Evolutionary conservation across 306 rosid species (phyloP).

Genomic region (Malus sieversii): DNA sequence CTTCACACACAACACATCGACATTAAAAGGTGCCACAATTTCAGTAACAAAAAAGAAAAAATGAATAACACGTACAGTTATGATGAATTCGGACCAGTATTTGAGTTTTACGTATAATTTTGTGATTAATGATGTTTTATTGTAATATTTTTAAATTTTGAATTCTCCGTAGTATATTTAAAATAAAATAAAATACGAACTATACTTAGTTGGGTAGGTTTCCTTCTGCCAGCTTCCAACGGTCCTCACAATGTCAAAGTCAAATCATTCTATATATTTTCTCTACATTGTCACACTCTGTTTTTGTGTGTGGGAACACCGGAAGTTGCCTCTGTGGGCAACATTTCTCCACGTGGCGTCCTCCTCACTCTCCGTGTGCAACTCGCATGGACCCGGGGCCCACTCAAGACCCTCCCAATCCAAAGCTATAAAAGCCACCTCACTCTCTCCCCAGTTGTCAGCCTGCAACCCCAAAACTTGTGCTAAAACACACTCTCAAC

Average conservation of each 20-base stretch:
- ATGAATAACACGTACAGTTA: no score
- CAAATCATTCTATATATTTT: neutral
- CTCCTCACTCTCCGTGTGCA: neutral
- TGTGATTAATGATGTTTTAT: no score
- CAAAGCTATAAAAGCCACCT: neutral
- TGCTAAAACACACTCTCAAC: neutral
- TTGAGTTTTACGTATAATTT: fast-evolving
- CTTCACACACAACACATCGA: no score
- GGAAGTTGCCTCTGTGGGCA: neutral
- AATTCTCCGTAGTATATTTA: no score
- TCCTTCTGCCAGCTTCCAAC: neutral
- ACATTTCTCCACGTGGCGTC: neutral
- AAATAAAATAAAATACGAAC: no score
- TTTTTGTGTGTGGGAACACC: neutral
- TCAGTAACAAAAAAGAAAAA: no score
- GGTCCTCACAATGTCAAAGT: neutral
- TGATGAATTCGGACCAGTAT: no score
- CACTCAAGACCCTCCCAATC: neutral
- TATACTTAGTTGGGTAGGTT: neutral
- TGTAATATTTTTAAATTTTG: no score
- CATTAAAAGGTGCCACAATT: no score
- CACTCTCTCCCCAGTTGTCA: neutral
- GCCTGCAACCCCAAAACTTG: neutral
- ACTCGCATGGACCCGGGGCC: neutral
- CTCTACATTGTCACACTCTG: neutral